phyloP scores from a whole-genome alignment of 2,329 filamentous ascomycete genomes.

The Colletotrichum musicola region DNA sequence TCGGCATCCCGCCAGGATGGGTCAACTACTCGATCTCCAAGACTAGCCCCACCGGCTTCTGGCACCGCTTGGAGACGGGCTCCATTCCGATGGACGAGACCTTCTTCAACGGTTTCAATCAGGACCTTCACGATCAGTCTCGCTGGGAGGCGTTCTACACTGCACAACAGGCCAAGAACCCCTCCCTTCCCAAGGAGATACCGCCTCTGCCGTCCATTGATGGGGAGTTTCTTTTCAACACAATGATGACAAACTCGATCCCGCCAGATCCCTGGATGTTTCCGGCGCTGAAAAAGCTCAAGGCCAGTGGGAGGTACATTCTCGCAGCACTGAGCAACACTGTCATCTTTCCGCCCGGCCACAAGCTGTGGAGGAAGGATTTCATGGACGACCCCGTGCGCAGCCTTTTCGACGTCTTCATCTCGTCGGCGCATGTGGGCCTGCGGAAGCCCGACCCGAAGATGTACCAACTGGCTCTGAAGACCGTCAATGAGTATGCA shows the following conservation, averaged over 20 bases:
- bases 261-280: slow-evolving; percentile 88
- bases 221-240: slow-evolving; percentile 84
- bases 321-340: slow-evolving; percentile 92
- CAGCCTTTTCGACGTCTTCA: slow-evolving; percentile 84
- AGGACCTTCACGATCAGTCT: slow-evolving; percentile 74
- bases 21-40: slow-evolving; percentile 90
- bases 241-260: slow-evolving; percentile 85
- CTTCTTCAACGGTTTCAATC: slow-evolving; percentile 83
- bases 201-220: slow-evolving; percentile 81
- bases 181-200: slow-evolving; percentile 52
- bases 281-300: slow-evolving; percentile 80
- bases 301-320: slow-evolving; percentile 73
- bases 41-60: slow-evolving; percentile 82
- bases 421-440: slow-evolving; percentile 88
- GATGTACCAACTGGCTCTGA: slow-evolving; percentile 83
- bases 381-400: slow-evolving; percentile 69
- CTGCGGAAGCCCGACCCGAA: slow-evolving; percentile 86
- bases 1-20: slow-evolving; percentile 87
- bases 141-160: slow-evolving; percentile 78
- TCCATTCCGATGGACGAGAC: slow-evolving; percentile 78
- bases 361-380: slow-evolving; percentile 72
- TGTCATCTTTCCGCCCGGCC: slow-evolving; percentile 82
- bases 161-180: slow-evolving; percentile 56
- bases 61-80: slow-evolving; percentile 90
- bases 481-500: slow-evolving; percentile 73